Evolutionary conservation across 1,284 basidiomycete genomes (phyloP), one percentile per base, ranked within the genome.

Genomic region (Cryptococcus sp.): DNA sequence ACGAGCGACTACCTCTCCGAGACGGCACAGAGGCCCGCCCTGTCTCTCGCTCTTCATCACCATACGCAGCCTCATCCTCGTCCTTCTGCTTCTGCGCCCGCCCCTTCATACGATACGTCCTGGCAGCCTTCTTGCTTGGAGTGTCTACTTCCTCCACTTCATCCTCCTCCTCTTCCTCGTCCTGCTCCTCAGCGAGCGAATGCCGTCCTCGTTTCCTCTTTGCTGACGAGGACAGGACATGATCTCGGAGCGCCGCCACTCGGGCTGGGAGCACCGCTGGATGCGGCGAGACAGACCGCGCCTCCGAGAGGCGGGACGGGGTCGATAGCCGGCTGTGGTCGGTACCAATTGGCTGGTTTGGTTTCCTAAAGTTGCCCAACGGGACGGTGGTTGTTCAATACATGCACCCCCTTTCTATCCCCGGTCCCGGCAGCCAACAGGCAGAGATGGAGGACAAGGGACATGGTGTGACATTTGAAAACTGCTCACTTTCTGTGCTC

Each of bases 401-500:
- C 28, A 9, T 33, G 28, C 9, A 9, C 28, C 24, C 24, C 16
- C 45, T 46, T 15, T 16, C n/a, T 9, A 38, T 21, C 21, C 18
- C 33, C 9, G 35, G 33, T 37, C 18, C 20, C 18, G 9, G n/a
- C 16, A 52, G 33, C 9, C 46, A 21, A n/a, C 43, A 50, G 6
- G 36, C 33, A 21, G 46, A 16, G n/a, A n/a, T n/a, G n/a, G n/a
- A 20, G n/a, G 33, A 20, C 44, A 9, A 21, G 38, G 35, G 5
- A 43, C 4, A 44, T 49, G 48, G 13, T 45, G n/a, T 16, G 18
- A 0, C 20, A 44, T 48, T 40, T 23, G 11, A 24, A n/a, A 9
- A 36, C 35, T 23, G 64, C 68, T 62, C 56, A 70, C 68, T 69
- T 69, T 40, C 53, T 64, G 37, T 55, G 53, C 24, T 71, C 68